Conservation (phyloP, 2,329 filamentous ascomycete genomes). For the Venturia effusa region DNA sequence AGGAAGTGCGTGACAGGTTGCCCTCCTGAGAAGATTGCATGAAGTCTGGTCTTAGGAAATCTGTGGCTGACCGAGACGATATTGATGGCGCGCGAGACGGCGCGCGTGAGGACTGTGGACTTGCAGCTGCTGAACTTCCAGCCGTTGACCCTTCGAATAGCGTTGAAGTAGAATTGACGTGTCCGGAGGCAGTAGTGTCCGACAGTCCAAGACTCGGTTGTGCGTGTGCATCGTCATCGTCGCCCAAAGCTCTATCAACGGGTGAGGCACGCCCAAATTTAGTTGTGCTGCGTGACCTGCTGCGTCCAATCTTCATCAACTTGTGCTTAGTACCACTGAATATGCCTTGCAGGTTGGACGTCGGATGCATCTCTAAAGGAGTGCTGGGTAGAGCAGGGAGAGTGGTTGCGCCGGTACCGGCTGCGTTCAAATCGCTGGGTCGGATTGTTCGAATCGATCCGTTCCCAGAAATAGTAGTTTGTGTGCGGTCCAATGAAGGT, state of each 20-base stretch:
- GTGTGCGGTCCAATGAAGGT: conserved; percentile 9
- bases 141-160: conserved; percentile 29
- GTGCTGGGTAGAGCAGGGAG: conserved; percentile 35
- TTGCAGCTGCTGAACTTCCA: conserved; percentile 21
- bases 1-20: conserved; percentile 27
- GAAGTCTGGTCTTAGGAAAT: background rate
- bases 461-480: conserved; percentile 18
- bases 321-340: conserved; percentile 35
- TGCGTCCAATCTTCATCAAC: conserved; percentile 34
- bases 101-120: conserved; percentile 33
- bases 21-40: conserved; percentile 15
- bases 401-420: conserved; percentile 19
- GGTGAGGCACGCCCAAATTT: conserved; percentile 46
- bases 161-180: conserved; percentile 41
- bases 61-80: conserved; percentile 7
- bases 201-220: conserved; percentile 54
- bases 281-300: conserved; percentile 33
- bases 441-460: conserved; percentile 35
- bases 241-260: conserved; percentile 48
- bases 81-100: conserved; percentile 14
- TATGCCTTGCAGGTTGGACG: conserved; percentile 32
- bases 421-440: conserved; percentile 29
- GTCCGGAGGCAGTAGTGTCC: conserved; percentile 49
- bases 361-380: conserved; percentile 32
- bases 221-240: conserved; percentile 49